phyloP scores from a whole-genome alignment of 768 basidiomycete species.

The Boletus fagicola region DNA sequence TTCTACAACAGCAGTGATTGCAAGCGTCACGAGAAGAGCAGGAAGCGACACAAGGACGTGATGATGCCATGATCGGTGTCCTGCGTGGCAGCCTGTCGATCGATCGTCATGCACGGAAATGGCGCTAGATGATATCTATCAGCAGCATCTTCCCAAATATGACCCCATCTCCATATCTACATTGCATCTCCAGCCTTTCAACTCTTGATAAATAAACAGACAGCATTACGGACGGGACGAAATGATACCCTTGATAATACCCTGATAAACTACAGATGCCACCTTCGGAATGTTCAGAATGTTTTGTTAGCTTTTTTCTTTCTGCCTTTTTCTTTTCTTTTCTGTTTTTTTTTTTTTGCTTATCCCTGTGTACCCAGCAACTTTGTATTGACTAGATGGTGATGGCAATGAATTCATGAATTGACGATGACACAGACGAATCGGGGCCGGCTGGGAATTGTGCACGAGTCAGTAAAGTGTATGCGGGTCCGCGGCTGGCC shows the following conservation, averaged over 20 bases:
- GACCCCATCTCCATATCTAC: slow-evolving; percentile 7
- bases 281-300: slow-evolving; percentile 9
- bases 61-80: slow-evolving; percentile 12
- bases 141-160: slow-evolving; percentile 2
- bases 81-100: slow-evolving; percentile 18
- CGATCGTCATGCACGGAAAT: slow-evolving; percentile 19
- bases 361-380: neutral
- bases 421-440: neutral
- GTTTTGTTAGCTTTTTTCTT: slow-evolving; percentile 9
- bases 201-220: neutral
- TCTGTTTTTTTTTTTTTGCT: neutral
- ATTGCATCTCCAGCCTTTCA: slow-evolving; percentile 6
- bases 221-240: slow-evolving; percentile 10
- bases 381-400: slow-evolving; percentile 17
- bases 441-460: neutral
- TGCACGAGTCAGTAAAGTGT: neutral
- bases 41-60: slow-evolving; percentile 30
- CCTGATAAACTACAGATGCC: slow-evolving; percentile 6
- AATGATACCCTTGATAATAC: slow-evolving; percentile 26
- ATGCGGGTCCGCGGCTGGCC: neutral
- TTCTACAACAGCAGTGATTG: slow-evolving; percentile 36
- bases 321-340: neutral
- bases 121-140: slow-evolving; percentile 5
- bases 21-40: slow-evolving; percentile 35
- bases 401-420: neutral